Evolutionary conservation across 805 yeast species (phyloP), one percentile per base, ranked within the genome.

Genomic region (Candida schatavii): DNA sequence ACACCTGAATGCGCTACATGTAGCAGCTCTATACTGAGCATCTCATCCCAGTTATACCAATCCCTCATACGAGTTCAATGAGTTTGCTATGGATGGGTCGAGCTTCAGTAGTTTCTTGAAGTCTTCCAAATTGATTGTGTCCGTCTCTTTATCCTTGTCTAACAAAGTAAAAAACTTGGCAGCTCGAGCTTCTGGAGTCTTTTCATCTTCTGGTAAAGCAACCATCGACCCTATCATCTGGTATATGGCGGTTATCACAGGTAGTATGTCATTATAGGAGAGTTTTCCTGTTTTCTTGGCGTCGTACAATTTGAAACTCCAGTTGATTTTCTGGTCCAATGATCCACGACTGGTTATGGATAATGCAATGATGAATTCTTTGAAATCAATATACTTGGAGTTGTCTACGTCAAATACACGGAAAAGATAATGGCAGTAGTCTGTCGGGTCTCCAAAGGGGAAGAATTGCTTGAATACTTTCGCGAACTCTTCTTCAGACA

Each of bases 201-300:
- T 78, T 54, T 90, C 98, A 57, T 90, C 97, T 18, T 82, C 91
- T 15, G 88, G 86, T 40, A 89, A 72, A 46, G 81, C 81, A 44
- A 90, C 96, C 91, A 90, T 88, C 1, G 90, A 77, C 1, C 98
- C 99, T 45, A 91, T 85, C 98, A 93, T 90, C 62, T 85, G 86
- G 62, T 93, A 91, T 26, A 91, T 86, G 25, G 97, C 84, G 23
- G 77, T 73, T 4, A 89, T 86, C 32, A 93, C 88, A 2, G 78
- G 70, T 39, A 88, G 69, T 80, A 93, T 79, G 57, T 93, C 98
- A 25, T 78, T 77, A 59, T 81, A 88, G 20, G 78, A 72, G 42
- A 93, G 78, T 51, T 70, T 73, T 2, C 97, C 97, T 50, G 84
- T 86, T 39, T 79, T 78, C 56, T 88, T 84, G 45, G 83, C 71